Evolutionary conservation across 2,329 filamentous ascomycete species (phyloP).

Genomic region (Colletotrichum cordylinicola): DNA sequence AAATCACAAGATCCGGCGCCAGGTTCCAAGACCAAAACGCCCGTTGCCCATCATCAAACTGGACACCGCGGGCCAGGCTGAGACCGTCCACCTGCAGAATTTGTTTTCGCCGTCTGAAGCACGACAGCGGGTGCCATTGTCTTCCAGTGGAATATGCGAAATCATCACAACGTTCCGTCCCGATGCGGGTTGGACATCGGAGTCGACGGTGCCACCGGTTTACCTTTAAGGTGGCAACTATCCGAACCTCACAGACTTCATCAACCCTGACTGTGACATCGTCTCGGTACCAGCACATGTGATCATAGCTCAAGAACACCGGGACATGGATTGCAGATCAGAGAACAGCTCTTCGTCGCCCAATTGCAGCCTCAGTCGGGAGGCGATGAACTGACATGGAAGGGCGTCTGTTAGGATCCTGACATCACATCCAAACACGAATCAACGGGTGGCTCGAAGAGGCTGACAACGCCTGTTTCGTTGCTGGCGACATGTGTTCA

Average conservation of each 20-base stretch:
- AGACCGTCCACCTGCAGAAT: neutral
- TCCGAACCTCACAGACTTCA: neutral
- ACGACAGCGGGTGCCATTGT: neutral
- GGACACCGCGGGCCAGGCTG: neutral
- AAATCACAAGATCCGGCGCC: neutral
- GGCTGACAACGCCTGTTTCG: too few relatives aligned
- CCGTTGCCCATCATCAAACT: neutral
- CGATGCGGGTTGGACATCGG: neutral
- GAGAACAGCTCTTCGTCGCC: neutral
- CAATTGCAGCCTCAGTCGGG: neutral
- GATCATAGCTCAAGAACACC: neutral
- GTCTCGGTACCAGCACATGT: neutral
- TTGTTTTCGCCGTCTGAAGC: neutral
- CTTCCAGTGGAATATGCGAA: neutral
- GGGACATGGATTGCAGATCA: neutral
- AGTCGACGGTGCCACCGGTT: neutral
- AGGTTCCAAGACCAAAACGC: neutral
- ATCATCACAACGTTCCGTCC: neutral
- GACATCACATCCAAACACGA: too few relatives aligned
- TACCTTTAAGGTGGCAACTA: neutral
- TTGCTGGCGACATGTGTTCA: too few relatives aligned
- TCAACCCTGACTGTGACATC: neutral
- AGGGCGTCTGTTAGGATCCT: neutral
- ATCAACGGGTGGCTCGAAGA: too few relatives aligned
- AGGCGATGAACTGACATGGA: neutral